phyloP scores from a whole-genome alignment of 345 rosid genomes.

The Angophora floribunda region DNA sequence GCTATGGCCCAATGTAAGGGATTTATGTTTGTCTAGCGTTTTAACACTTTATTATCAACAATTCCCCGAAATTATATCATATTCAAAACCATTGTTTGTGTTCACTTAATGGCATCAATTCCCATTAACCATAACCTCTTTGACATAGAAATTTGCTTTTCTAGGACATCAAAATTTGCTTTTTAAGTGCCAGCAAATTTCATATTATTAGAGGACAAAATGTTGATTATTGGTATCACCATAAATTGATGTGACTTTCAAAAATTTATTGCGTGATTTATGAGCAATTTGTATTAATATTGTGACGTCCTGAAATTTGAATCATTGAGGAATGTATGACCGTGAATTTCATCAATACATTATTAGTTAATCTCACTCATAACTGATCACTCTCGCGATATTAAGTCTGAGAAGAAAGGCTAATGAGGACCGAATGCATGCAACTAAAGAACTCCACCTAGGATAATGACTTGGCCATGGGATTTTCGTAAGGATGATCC shows the following conservation, averaged over 20 bases:
- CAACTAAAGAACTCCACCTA: too few species aligned
- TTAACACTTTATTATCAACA: not conserved
- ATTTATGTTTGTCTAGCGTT: not conserved
- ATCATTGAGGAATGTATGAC: too few species aligned
- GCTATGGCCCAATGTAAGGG: not conserved
- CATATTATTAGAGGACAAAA: not conserved
- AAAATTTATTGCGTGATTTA: not conserved
- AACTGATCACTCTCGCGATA: too few species aligned
- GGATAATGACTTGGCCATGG: too few species aligned
- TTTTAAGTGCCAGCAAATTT: not conserved
- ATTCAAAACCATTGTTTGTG: not conserved
- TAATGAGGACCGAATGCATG: too few species aligned
- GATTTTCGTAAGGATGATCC: too few species aligned
- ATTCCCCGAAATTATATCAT: not conserved
- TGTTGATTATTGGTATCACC: not conserved
- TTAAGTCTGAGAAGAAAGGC: too few species aligned
- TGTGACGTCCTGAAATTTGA: too few species aligned
- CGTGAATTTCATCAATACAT: too few species aligned
- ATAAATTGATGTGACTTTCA: not conserved
- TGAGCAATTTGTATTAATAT: not conserved
- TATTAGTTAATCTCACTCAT: too few species aligned
- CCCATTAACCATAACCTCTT: not conserved
- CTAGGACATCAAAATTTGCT: not conserved
- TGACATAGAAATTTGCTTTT: not conserved
- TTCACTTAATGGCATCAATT: not conserved